These are phyloP conservation scores for Gnaphalium uliginosum DNA, from an alignment of 129 eudicot genomes.

Conservation along the genomic window DNA sequence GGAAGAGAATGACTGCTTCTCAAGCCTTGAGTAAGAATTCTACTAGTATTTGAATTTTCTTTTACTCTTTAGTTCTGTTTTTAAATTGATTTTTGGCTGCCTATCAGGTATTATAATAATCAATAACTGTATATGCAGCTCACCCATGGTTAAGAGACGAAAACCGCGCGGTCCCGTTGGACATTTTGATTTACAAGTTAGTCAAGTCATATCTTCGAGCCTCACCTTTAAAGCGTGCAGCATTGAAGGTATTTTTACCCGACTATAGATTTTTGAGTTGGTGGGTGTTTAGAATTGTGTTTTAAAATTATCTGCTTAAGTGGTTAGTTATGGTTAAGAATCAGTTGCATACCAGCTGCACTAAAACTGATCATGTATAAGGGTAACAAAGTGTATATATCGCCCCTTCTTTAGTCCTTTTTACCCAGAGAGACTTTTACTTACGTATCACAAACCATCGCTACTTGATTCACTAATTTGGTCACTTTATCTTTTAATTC, in stretches of 20 bases:
- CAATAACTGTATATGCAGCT: slow-evolving; percentile 50
- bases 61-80: background rate
- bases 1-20: slow-evolving; percentile 83
- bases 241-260: slow-evolving; percentile 58
- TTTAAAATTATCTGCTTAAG: background rate
- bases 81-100: background rate
- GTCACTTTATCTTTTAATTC: no score
- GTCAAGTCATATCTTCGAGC: slow-evolving; percentile 80
- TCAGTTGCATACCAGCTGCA: background rate
- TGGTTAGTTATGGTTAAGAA: background rate
- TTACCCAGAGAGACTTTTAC: no score
- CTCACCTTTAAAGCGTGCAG: slow-evolving; percentile 80
- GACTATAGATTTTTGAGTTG: background rate
- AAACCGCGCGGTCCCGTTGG: slow-evolving; percentile 64
- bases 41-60: background rate
- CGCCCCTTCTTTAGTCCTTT: no score
- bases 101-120: slow-evolving; percentile 1
- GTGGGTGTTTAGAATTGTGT: background rate
- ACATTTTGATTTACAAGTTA: slow-evolving; percentile 64
- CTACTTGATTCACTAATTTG: no score
- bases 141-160: slow-evolving; percentile 93
- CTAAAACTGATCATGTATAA: background rate
- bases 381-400: background rate
- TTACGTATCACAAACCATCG: no score
- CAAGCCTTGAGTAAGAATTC: slow-evolving; percentile 66